Conservation (phyloP, 2,329 filamentous ascomycete species). For the Cercospora janseana region DNA sequence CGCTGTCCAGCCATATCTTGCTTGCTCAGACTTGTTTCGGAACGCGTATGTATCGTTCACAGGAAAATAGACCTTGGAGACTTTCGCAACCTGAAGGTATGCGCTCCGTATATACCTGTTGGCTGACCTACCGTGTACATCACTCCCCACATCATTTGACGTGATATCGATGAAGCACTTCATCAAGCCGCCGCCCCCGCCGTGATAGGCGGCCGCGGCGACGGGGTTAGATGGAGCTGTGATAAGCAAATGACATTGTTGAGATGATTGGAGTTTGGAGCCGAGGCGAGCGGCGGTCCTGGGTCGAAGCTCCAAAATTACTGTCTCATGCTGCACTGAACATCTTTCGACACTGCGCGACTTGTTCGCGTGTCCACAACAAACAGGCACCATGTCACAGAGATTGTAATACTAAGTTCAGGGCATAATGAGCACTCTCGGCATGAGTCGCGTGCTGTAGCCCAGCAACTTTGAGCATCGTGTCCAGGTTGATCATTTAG, state of each 20-base stretch:
- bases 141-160: background rate
- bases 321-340: too few species aligned
- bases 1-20: slow-evolving; percentile 1
- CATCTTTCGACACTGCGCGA: too few species aligned
- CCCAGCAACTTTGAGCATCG: too few species aligned
- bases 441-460: too few species aligned
- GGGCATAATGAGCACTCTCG: too few species aligned
- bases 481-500: too few species aligned
- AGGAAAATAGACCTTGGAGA: background rate
- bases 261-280: background rate
- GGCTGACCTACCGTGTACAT: background rate
- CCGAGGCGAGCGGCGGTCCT: too few species aligned
- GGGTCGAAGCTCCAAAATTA: too few species aligned
- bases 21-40: too few species aligned
- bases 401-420: too few species aligned
- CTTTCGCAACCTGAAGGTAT: background rate
- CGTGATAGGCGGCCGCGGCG: background rate
- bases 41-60: background rate
- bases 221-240: background rate
- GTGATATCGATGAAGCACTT: background rate
- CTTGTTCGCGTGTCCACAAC: too few species aligned
- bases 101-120: background rate
- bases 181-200: background rate
- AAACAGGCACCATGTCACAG: too few species aligned
- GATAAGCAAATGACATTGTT: background rate